These are phyloP conservation scores for Zea luxurians DNA, from an alignment of 176 grass and related monocot species.

Conservation along the genomic window DNA sequence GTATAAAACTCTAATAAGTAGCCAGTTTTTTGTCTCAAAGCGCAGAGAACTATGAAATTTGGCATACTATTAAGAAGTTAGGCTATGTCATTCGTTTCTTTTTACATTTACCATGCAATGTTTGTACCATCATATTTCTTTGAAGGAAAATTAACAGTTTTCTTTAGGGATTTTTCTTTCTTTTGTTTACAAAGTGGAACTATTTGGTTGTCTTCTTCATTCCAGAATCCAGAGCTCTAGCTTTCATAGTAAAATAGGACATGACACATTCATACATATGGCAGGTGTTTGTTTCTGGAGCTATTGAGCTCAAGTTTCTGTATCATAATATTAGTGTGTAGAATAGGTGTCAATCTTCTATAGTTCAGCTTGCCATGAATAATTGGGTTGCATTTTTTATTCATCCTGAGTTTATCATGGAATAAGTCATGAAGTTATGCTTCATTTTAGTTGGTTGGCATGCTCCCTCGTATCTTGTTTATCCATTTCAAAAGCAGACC, in stretches of 20 bases:
- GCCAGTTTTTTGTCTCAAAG: background rate
- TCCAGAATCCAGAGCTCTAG: too few species aligned
- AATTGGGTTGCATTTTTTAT: background rate
- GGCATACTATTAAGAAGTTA: background rate
- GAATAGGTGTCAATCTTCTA: background rate
- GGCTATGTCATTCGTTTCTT: background rate
- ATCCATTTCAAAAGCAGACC: too few species aligned
- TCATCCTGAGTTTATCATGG: background rate
- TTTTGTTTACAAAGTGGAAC: background rate
- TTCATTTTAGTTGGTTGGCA: too few species aligned
- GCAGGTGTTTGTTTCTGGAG: background rate
- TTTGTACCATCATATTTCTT: background rate
- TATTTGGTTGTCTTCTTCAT: background rate
- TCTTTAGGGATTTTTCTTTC: background rate
- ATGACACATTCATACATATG: background rate
- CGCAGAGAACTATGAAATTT: background rate
- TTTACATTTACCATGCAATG: background rate
- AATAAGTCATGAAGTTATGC: background rate
- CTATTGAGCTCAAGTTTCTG: background rate
- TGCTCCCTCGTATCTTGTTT: too few species aligned
- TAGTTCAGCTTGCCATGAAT: slow-evolving; percentile 4
- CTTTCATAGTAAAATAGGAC: background rate
- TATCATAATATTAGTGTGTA: background rate
- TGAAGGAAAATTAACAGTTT: background rate
- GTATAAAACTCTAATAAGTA: background rate